A percentile compares a stretch with the other conserved stretches of the same genome.
Conservation (phyloP, 805 yeast species). For the Metschnikowia koreensis region DNA sequence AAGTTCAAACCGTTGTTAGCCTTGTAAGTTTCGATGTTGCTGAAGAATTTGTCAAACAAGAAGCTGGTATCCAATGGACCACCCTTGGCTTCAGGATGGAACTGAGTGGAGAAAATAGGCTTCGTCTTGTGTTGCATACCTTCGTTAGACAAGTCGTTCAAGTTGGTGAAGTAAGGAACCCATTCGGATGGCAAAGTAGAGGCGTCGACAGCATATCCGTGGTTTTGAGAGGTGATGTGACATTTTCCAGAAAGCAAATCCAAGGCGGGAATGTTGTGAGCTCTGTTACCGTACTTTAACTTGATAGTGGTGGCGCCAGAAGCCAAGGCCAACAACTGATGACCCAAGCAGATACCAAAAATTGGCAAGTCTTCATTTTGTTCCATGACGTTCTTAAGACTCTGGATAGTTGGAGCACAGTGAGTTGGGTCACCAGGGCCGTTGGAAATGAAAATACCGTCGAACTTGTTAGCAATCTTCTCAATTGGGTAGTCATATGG, state of each 20-base stretch:
- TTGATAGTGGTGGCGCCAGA: slow-evolving; percentile 91
- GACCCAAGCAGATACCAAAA: slow-evolving; percentile 97
- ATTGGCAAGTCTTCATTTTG: slow-evolving; percentile 77
- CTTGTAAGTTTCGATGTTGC: slow-evolving; percentile 58
- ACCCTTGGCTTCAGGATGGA: slow-evolving; percentile 99
- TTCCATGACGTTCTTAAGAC: slow-evolving; percentile 58
- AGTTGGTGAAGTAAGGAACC: slow-evolving; percentile 82
- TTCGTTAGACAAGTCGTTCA: slow-evolving; percentile 95
- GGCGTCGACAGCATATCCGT: slow-evolving; percentile 95
- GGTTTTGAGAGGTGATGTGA: slow-evolving; percentile 98
- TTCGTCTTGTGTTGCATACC: slow-evolving; percentile 88
- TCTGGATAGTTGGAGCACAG: slow-evolving; percentile 64
- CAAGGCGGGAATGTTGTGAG: slow-evolving; percentile 96
- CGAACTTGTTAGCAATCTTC: slow-evolving; percentile 85
- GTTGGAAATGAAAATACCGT: slow-evolving; percentile 91
- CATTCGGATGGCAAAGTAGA: slow-evolving; percentile 67
- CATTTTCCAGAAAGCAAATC: slow-evolving; percentile 89
- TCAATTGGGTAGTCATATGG: slow-evolving; percentile 95
- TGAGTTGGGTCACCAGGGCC: slow-evolving; percentile 99
- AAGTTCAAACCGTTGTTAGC: slow-evolving; percentile 36
- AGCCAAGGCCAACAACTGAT: slow-evolving; percentile 93
- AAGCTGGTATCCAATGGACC: slow-evolving; percentile 94
- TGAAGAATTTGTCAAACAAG: slow-evolving; percentile 87
- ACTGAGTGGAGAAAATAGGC: slow-evolving; percentile 95
- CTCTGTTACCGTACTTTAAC: slow-evolving; percentile 97